Percentiles rank a stretch among this genome's conserved stretches.
Conservation (phyloP, 192 early-diverging fungal genomes). For the Umbelopsis sp. region DNA sequence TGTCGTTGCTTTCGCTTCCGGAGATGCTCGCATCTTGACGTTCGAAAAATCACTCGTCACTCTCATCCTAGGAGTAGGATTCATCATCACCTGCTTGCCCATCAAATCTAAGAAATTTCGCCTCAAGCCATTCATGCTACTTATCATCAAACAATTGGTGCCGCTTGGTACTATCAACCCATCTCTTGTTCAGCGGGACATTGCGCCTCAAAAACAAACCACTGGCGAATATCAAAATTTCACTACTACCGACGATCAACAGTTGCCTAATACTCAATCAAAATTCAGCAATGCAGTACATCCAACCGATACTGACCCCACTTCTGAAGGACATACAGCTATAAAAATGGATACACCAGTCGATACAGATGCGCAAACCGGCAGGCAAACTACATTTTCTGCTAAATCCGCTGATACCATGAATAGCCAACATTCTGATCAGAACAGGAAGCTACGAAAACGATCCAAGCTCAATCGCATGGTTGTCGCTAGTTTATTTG, state of each 20-base stretch:
- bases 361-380: neutral
- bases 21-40: conserved; percentile 8
- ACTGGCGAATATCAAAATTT: neutral
- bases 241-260: neutral
- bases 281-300: neutral
- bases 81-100: neutral
- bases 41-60: conserved; percentile 15
- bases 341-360: neutral
- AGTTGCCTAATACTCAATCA: neutral
- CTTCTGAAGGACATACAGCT: neutral
- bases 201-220: too few species aligned
- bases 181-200: neutral
- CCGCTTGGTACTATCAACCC: conserved; percentile 11
- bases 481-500: neutral
- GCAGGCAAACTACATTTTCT: neutral
- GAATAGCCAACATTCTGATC: neutral
- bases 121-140: conserved; percentile 8
- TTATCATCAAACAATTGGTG: conserved; percentile 9
- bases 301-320: neutral
- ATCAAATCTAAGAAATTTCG: neutral
- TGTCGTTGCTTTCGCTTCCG: conserved; percentile 3
- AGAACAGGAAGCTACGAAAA: neutral
- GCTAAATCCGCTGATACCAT: neutral
- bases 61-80: conserved; percentile 1
- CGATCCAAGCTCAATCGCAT: neutral